Conservation (phyloP, 1,284 basidiomycete species). For the Ganoderma sinense region DNA sequence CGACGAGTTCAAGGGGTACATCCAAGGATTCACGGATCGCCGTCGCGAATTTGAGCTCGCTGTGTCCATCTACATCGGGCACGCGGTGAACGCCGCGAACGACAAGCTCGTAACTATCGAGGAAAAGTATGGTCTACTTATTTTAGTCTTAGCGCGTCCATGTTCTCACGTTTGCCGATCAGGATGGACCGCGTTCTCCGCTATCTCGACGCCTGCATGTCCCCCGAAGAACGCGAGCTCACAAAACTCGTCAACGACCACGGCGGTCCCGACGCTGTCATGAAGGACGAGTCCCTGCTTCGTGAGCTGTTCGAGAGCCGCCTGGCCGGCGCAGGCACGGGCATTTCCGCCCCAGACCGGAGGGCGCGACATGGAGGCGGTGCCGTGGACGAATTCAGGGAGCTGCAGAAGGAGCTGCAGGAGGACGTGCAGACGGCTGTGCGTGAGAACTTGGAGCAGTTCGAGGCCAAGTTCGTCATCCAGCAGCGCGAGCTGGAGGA, state of each 20-base stretch:
- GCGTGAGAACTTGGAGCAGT: slow-evolving; percentile 31
- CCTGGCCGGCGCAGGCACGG: not conserved
- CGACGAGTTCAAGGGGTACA: slow-evolving; percentile 40
- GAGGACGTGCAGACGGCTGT: slow-evolving; percentile 25
- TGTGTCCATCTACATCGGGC: slow-evolving; percentile 43
- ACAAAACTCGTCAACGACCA: slow-evolving; percentile 42
- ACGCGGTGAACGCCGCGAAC: slow-evolving; percentile 42
- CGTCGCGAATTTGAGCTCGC: slow-evolving; percentile 42
- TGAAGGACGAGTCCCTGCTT: not conserved
- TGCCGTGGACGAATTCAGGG: slow-evolving; percentile 1
- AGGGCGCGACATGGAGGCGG: not conserved
- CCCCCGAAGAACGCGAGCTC: slow-evolving; percentile 8
- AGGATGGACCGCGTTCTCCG: slow-evolving; percentile 8
- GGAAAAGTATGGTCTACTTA: slow-evolving; percentile 22
- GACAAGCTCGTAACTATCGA: slow-evolving; percentile 39
- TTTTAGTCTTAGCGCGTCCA: too few species aligned
- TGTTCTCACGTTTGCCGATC: slow-evolving; percentile 29
- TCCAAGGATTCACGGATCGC: slow-evolving; percentile 40
- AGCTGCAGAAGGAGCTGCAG: slow-evolving; percentile 25
- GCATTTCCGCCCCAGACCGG: not conserved
- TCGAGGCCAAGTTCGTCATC: slow-evolving; percentile 35
- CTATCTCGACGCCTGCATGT: not conserved
- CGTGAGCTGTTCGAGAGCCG: slow-evolving; percentile 33
- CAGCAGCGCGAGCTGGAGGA: slow-evolving; percentile 32
- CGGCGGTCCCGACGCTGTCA: slow-evolving; percentile 10